Conservation (phyloP, 306 rosid species). For the Ziziphus jujuba region DNA sequence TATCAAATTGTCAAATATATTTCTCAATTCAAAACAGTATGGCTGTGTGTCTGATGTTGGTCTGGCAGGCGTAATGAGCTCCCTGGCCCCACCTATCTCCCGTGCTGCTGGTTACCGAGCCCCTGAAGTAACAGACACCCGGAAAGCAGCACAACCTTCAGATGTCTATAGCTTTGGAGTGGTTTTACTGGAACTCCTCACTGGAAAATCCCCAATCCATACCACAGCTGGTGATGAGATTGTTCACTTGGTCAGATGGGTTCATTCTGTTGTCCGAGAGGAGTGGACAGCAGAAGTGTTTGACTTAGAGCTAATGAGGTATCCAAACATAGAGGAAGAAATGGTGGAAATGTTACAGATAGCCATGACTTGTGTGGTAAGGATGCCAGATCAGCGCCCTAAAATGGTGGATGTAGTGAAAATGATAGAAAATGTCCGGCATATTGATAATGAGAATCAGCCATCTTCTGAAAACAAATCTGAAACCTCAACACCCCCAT, state of each 20-base stretch:
- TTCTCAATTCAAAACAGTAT: slow-evolving; percentile 50
- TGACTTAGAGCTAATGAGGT: slow-evolving; percentile 80
- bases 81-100: slow-evolving; percentile 66
- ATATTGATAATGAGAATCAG: slow-evolving; percentile 42
- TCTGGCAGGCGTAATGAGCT: slow-evolving; percentile 69
- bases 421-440: slow-evolving; percentile 73
- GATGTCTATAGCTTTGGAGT: slow-evolving; percentile 91
- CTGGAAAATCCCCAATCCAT: slow-evolving; percentile 86
- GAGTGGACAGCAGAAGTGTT: slow-evolving; percentile 98
- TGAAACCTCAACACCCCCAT: slow-evolving; percentile 40
- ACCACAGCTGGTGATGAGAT: slow-evolving; percentile 85
- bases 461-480: slow-evolving; percentile 48
- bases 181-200: slow-evolving; percentile 80
- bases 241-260: slow-evolving; percentile 92
- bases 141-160: slow-evolving; percentile 74
- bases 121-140: slow-evolving; percentile 84
- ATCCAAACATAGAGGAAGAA: slow-evolving; percentile 90
- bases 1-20: slow-evolving; percentile 75
- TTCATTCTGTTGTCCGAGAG: slow-evolving; percentile 92
- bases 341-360: slow-evolving; percentile 94
- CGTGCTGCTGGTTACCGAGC: slow-evolving; percentile 92
- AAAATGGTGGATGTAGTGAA: slow-evolving; percentile 60
- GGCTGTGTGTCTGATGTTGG: slow-evolving; percentile 91
- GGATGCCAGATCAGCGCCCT: slow-evolving; percentile 87
- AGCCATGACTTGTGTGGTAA: slow-evolving; percentile 79